phyloP scores from a whole-genome alignment of 2,329 filamentous ascomycete genomes.

The Hawksworthiomyces lignivorus region DNA sequence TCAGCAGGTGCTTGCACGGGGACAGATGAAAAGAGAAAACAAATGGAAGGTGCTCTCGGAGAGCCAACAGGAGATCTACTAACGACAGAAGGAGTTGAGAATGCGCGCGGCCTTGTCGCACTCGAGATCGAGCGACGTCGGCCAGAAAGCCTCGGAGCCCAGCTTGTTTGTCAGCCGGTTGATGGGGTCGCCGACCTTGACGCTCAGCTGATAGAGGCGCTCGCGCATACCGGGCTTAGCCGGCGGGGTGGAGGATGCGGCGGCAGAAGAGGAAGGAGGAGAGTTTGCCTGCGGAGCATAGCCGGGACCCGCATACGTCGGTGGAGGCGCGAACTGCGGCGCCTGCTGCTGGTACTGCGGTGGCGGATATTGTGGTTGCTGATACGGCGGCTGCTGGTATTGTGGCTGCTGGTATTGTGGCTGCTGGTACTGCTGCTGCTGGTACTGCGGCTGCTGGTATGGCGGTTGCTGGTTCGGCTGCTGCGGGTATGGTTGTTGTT shows the following conservation, averaged over 20 bases:
- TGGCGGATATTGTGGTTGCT: background rate
- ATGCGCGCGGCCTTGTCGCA: conserved; percentile 71
- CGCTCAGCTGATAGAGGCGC: conserved; percentile 18
- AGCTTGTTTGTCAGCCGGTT: conserved; percentile 64
- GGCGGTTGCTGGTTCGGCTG: background rate
- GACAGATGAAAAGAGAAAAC: too few relatives aligned
- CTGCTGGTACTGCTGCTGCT: background rate
- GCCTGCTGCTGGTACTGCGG: background rate
- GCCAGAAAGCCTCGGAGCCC: conserved; percentile 66
- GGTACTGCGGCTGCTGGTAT: background rate
- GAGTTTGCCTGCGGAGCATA: too few relatives aligned
- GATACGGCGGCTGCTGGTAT: background rate
- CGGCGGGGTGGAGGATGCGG: background rate
- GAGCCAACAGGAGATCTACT: conserved; percentile 46
- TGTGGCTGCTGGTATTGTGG: conserved; percentile 2
- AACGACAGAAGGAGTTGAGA: conserved; percentile 69
- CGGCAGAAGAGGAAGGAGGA: background rate
- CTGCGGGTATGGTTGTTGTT: too few relatives aligned
- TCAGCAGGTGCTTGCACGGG: conserved; percentile 24
- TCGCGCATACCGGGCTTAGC: conserved; percentile 14
- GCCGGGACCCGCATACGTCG: too few relatives aligned
- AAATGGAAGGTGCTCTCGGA: too few relatives aligned
- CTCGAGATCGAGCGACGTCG: conserved; percentile 65
- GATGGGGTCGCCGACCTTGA: conserved; percentile 48
- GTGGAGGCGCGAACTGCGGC: conserved; percentile 7